Evolutionary conservation across 73 alveolate genomes (phyloP).

Genomic region (Loxodes magnus): DNA sequence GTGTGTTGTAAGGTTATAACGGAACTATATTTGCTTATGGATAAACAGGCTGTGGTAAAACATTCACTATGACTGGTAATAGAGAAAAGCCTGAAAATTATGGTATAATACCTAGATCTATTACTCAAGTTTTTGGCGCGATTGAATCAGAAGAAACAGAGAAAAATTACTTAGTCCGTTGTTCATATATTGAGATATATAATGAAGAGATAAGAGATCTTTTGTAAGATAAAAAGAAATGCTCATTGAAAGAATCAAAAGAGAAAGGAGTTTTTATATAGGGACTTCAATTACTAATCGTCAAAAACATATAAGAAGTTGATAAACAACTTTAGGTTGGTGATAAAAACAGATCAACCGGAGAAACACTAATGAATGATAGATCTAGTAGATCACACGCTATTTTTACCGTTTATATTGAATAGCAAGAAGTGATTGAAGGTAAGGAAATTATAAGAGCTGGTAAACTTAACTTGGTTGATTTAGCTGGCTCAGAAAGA

Average conservation of each 20-base stretch:
- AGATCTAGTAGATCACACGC: slow-evolving; percentile 84
- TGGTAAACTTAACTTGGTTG: slow-evolving; percentile 86
- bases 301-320: slow-evolving; percentile 33
- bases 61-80: slow-evolving; percentile 80
- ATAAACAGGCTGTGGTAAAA: slow-evolving; percentile 89
- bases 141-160: slow-evolving; percentile 59
- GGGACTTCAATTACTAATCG: slow-evolving; percentile 64
- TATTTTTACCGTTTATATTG: slow-evolving; percentile 78
- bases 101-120: slow-evolving; percentile 89
- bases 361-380: slow-evolving; percentile 84
- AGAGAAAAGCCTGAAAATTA: slow-evolving; percentile 49
- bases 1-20: slow-evolving; percentile 66
- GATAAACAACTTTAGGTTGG: slow-evolving; percentile 1
- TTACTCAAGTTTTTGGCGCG: slow-evolving; percentile 67
- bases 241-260: slow-evolving; percentile 73
- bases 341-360: slow-evolving; percentile 33
- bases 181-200: slow-evolving; percentile 92
- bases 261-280: slow-evolving; percentile 70
- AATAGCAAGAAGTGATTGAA: slow-evolving; percentile 50
- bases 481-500: slow-evolving; percentile 92
- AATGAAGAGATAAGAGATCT: slow-evolving; percentile 92
- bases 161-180: slow-evolving; percentile 76
- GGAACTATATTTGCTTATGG: slow-evolving; percentile 91
- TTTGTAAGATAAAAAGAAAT: slow-evolving; percentile 50
- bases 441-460: slow-evolving; percentile 57